These are phyloP conservation scores for Myriosclerotinia scirpicola DNA, from an alignment of 2,329 filamentous ascomycete species.

Conservation along the genomic window DNA sequence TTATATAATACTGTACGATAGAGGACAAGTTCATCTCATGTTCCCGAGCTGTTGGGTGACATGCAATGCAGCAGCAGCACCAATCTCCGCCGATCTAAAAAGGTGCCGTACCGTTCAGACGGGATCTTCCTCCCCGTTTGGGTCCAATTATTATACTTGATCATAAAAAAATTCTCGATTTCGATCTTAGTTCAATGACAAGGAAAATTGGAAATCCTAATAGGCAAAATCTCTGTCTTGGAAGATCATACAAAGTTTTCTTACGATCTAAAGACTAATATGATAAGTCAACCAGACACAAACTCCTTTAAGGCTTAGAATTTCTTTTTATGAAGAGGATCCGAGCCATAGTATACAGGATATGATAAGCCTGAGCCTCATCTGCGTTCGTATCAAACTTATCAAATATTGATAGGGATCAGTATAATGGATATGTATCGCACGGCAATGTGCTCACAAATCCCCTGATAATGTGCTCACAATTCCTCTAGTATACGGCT, in stretches of 20 bases:
- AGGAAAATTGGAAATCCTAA: not conserved
- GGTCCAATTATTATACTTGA: constrained; percentile 7
- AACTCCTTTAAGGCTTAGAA: not conserved
- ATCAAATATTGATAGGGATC: constrained; percentile 19
- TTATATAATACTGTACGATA: constrained; percentile 6
- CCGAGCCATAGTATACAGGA: constrained; percentile 1
- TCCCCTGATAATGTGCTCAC: too few relatives aligned
- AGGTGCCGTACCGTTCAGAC: constrained; percentile 20
- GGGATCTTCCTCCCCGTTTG: constrained; percentile 16
- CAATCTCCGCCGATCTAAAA: constrained; percentile 18
- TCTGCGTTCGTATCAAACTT: constrained; percentile 17
- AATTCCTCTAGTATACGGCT: not conserved
- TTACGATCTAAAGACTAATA: not conserved
- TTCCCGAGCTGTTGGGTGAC: constrained; percentile 21
- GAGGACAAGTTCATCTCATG: constrained; percentile 16
- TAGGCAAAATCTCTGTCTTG: constrained; percentile 2
- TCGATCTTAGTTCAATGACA: not conserved
- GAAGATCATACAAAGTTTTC: not conserved
- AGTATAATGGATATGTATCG: constrained; percentile 1
- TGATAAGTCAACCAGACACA: constrained; percentile 3
- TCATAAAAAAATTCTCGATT: constrained; percentile 17
- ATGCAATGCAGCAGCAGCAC: constrained; percentile 18
- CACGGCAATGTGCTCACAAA: not conserved
- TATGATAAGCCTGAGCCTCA: constrained; percentile 20
- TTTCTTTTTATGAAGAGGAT: not conserved